Conservation (phyloP, 306 rosid species). For the Luffa acutangula region DNA sequence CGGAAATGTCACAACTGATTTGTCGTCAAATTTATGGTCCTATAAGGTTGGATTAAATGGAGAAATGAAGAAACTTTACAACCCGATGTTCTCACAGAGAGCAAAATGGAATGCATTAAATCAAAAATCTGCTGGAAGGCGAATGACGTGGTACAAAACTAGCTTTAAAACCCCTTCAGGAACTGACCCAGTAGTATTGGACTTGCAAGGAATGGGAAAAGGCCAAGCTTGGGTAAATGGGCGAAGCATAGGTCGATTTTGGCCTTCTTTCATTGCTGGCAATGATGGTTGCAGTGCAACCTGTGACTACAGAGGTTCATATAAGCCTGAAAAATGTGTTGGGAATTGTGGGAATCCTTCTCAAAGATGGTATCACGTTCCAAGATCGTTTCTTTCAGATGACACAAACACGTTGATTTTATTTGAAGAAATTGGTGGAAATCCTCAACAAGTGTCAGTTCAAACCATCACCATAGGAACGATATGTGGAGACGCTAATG, state of each 20-base stretch:
- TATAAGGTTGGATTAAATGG: conserved; percentile 39
- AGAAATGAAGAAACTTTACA: conserved; percentile 16
- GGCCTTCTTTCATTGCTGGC: conserved; percentile 27
- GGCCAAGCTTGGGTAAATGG: not conserved
- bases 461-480: conserved; percentile 19
- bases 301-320: conserved; percentile 40
- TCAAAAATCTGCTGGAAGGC: not conserved
- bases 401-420: conserved; percentile 28
- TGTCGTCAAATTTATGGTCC: conserved; percentile 14
- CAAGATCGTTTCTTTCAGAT: conserved; percentile 21
- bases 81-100: conserved; percentile 3
- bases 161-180: not conserved
- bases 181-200: not conserved
- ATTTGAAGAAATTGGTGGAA: conserved; percentile 47
- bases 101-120: conserved; percentile 1
- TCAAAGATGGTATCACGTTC: conserved; percentile 52
- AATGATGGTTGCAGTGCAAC: conserved; percentile 29
- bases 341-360: conserved; percentile 36
- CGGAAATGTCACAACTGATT: not conserved
- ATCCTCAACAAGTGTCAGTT: conserved; percentile 22
- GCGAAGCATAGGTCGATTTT: not conserved
- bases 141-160: conserved; percentile 13
- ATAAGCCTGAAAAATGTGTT: conserved; percentile 23
- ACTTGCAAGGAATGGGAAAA: not conserved
- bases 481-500: conserved; percentile 23